Percentiles rank a stretch among this genome's conserved stretches.
Evolutionary conservation across 1,284 basidiomycete genomes (phyloP).

Genomic region (Meripilus lineatus): DNA sequence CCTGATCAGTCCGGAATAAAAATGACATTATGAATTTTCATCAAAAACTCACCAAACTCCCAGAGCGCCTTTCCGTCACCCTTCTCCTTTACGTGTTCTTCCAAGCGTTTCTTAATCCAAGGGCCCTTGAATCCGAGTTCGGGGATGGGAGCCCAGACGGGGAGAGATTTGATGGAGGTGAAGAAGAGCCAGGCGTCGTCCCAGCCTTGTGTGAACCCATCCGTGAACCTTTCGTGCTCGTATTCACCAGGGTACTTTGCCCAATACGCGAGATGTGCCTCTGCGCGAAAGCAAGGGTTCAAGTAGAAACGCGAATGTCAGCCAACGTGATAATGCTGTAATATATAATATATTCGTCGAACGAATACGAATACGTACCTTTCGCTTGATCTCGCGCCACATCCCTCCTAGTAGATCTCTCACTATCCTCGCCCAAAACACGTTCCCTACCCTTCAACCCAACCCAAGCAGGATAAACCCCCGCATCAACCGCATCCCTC

Average conservation of each 20-base stretch:
- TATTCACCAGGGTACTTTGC: conserved; percentile 42
- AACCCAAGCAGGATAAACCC: conserved; percentile 42
- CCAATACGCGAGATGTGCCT: conserved; percentile 58
- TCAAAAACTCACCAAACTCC: conserved; percentile 50
- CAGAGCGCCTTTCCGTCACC: conserved; percentile 43
- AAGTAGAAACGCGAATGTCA: conserved; percentile 4
- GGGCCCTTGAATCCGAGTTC: conserved; percentile 61
- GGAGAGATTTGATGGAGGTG: conserved; percentile 18
- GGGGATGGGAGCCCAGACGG: conserved; percentile 26
- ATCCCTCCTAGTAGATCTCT: conserved; percentile 30
- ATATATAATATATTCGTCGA: no score
- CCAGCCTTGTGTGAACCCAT: conserved; percentile 70
- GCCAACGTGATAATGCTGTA: no score
- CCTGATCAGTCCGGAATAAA: background rate
- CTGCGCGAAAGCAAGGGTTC: no score
- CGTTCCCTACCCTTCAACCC: conserved; percentile 27
- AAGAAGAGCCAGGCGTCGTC: conserved; percentile 62
- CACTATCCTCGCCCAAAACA: conserved; percentile 17
- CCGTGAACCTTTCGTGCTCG: conserved; percentile 63
- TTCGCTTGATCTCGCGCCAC: conserved; percentile 34
- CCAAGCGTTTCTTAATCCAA: conserved; percentile 48
- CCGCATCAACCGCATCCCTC: conserved; percentile 60
- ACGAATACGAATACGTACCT: conserved; percentile 29
- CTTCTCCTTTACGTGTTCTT: conserved; percentile 38
- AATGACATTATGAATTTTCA: background rate